phyloP scores from a whole-genome alignment of 2,329 filamentous ascomycete genomes.

The Hypoxylon sp. region DNA sequence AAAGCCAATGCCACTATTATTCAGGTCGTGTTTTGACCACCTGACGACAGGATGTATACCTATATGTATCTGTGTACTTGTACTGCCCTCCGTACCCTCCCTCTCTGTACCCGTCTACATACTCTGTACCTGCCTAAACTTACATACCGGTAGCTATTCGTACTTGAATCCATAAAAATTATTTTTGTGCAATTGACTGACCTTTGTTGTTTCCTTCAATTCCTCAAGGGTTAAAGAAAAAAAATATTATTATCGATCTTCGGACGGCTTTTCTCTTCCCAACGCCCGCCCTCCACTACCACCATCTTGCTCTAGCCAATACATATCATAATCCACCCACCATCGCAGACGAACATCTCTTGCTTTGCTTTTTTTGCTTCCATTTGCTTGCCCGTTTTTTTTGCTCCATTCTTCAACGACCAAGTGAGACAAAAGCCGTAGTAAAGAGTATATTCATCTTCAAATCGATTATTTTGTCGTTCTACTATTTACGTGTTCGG shows the following conservation, averaged over 20 bases:
- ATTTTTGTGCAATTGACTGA: slow-evolving; percentile 44
- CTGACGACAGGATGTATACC: slow-evolving; percentile 33
- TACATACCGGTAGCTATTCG: slow-evolving; percentile 25
- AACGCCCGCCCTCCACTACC: slow-evolving; percentile 44
- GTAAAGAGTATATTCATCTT: slow-evolving; percentile 20
- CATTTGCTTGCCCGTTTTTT: slow-evolving; percentile 35
- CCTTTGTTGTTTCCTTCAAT: slow-evolving; percentile 47
- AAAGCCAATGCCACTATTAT: slow-evolving; percentile 29
- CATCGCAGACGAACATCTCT: slow-evolving; percentile 47
- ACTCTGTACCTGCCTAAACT: slow-evolving; percentile 39
- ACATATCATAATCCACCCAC: slow-evolving; percentile 47
- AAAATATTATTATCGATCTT: slow-evolving; percentile 46
- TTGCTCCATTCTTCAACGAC: slow-evolving; percentile 48
- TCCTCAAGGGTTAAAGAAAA: slow-evolving; percentile 34
- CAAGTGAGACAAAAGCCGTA: slow-evolving; percentile 45
- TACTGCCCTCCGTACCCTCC: slow-evolving; percentile 11
- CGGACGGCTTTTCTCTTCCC: slow-evolving; percentile 44
- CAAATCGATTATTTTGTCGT: slow-evolving; percentile 48
- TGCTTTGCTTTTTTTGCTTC: slow-evolving; percentile 47
- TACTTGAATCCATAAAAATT: slow-evolving; percentile 44
- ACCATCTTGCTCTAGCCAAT: slow-evolving; percentile 40
- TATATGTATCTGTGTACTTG: slow-evolving; percentile 15
- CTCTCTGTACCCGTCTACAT: slow-evolving; percentile 23
- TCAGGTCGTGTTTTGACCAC: slow-evolving; percentile 34
- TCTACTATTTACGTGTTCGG: slow-evolving; percentile 54